A percentile compares a stretch with the other conserved stretches of the same genome.
Evolutionary conservation across 164 flowering plant species (phyloP).

Genomic region (Vitis amurensis): DNA sequence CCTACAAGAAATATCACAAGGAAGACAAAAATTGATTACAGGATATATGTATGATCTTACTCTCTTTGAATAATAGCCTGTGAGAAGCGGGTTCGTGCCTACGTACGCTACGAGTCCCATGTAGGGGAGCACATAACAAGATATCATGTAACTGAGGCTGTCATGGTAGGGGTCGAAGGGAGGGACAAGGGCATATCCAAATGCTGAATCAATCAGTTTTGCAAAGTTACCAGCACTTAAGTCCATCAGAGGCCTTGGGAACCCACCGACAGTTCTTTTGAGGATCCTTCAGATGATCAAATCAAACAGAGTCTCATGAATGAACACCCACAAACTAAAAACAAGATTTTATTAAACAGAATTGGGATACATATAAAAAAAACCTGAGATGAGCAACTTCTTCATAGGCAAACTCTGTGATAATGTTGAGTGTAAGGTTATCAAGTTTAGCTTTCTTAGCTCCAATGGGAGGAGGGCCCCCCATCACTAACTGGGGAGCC

Average conservation of each 20-base stretch:
- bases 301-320: background rate
- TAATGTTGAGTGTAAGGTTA: conserved; percentile 18
- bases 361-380: background rate
- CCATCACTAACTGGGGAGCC: conserved; percentile 31
- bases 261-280: conserved; percentile 37
- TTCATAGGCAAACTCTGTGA: conserved; percentile 40
- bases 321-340: too few species aligned
- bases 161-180: conserved; percentile 68
- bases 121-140: conserved; percentile 57
- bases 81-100: conserved; percentile 51
- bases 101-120: conserved; percentile 72
- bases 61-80: background rate
- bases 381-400: conserved; percentile 64
- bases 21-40: background rate
- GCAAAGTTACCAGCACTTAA: conserved; percentile 45
- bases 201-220: conserved; percentile 36
- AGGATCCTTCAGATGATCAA: conserved; percentile 37
- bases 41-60: conserved; percentile 4
- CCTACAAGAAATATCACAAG: too few species aligned
- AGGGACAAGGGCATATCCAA: conserved; percentile 45
- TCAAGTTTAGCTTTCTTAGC: conserved; percentile 47
- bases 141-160: conserved; percentile 50
- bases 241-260: conserved; percentile 63
- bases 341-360: too few species aligned
- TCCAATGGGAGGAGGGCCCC: conserved; percentile 53